These are phyloP conservation scores for Neurospora sp. DNA, from an alignment of 495 filamentous ascomycete genomes.

Conservation along the genomic window DNA sequence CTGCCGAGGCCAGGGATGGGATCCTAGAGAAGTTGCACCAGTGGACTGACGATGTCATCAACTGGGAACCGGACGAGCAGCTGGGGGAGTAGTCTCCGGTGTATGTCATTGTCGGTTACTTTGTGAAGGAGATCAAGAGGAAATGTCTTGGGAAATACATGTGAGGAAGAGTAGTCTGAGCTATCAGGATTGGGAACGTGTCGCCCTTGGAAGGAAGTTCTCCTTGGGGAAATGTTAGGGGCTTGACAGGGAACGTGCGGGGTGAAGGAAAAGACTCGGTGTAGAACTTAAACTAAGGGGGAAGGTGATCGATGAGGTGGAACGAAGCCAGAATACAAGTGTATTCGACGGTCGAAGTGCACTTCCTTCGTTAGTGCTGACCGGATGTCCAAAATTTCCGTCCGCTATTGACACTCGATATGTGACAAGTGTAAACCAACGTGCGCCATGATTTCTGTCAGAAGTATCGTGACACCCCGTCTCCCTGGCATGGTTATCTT, in stretches of 20 bases:
- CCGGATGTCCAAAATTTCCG: neutral
- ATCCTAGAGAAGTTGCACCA: neutral
- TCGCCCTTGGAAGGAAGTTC: no score
- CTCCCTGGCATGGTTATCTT: no score
- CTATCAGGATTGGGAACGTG: no score
- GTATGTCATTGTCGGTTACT: no score
- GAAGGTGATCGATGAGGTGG: neutral
- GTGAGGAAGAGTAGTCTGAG: no score
- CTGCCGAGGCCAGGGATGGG: neutral
- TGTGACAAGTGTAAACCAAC: neutral
- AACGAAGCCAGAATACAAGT: neutral
- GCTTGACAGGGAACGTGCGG: neutral
- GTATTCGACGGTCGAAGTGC: neutral
- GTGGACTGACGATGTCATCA: neutral
- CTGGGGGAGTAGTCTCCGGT: neutral
- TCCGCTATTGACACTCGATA: neutral
- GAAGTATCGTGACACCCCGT: no score
- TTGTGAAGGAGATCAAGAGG: no score
- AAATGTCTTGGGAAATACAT: no score
- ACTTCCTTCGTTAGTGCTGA: no score
- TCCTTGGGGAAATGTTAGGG: no score
- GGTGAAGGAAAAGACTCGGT: neutral
- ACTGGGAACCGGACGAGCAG: neutral
- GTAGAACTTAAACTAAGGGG: neutral
- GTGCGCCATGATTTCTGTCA: no score